A percentile compares a stretch with the other conserved stretches of the same genome.
phyloP scores from a whole-genome alignment of 1,284 basidiomycete genomes.

The Pseudozyma tsukubaensis region DNA sequence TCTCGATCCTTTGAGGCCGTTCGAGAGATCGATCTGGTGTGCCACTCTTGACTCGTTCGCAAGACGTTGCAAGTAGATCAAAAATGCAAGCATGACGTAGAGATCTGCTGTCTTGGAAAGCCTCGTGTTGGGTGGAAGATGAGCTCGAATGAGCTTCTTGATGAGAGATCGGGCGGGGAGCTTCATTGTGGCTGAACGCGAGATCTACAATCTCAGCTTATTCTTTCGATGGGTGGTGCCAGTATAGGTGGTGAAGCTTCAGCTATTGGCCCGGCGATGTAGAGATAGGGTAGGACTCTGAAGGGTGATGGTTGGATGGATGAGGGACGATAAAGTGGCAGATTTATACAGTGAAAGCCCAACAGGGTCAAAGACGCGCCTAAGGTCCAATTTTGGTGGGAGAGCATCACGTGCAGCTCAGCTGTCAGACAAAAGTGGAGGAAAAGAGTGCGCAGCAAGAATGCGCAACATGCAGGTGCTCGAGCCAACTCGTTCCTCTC shows the following conservation, averaged over 20 bases:
- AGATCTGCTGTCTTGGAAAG: conserved; percentile 49
- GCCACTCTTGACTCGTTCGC: conserved; percentile 46
- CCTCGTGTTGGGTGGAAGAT: conserved; percentile 40
- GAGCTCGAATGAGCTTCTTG: conserved; percentile 43
- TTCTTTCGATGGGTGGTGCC: not conserved
- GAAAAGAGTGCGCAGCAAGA: not conserved
- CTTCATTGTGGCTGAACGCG: conserved; percentile 35
- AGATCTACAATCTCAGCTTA: too few species aligned
- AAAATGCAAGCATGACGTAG: conserved; percentile 47
- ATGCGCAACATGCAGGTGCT: not conserved
- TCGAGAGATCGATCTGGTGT: conserved; percentile 43
- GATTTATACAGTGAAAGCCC: not conserved
- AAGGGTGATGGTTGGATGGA: too few species aligned
- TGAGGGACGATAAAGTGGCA: not conserved
- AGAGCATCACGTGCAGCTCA: not conserved
- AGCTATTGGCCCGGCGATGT: not conserved
- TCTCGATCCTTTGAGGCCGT: conserved; percentile 34
- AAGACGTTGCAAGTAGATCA: conserved; percentile 44
- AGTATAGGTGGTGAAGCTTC: not conserved
- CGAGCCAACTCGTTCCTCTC: not conserved
- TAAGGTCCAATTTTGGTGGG: not conserved
- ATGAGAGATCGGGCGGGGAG: conserved; percentile 42
- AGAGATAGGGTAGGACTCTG: not conserved
- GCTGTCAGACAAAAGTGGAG: conserved; percentile 3
- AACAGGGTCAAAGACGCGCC: not conserved